Evolutionary conservation across 352 stramenopile species (phyloP), one percentile per base, ranked within the genome.

Genomic region (Phytophthora macrochlamydospora): DNA sequence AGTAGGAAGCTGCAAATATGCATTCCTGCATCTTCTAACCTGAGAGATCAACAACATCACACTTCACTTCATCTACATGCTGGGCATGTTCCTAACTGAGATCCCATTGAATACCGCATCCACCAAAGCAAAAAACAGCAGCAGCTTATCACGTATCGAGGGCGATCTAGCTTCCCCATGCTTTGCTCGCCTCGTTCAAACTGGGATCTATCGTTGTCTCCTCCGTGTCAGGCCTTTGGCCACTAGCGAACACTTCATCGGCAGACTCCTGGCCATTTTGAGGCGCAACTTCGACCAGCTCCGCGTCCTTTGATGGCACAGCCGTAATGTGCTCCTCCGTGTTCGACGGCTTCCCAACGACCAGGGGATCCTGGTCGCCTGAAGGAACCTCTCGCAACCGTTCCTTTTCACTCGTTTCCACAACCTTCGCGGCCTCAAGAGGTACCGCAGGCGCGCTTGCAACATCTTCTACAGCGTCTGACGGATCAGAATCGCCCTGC

Each of bases 1-100:
- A 97, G 62, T 94, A 90, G 42, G 29, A 2, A 8, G 18, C 44
- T 50, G 7, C 28, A 24, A 24, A 24, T 24, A 24, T 24, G 18
- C 18, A 24, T 24, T 24, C 18, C 18, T 24, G 18, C 18, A 24
- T 24, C 18, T 24, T 24, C 18, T 24, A 24, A 24, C 18, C 18
- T 24, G 18, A 24, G 18, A 63, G 48, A 42, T 50, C 48, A 40
- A 69, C 55, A 60, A 65, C 50, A 61, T 60, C 37, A 61, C 54
- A 37, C 43, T 50, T 7, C 43, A 43, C n/a, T 46, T 7, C 30
- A 24, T 24, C 18, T 24, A 51, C 38, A 28, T 55, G 13, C 45
- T 48, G 56, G 45, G 44, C 62, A 18, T 37, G 56, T 24, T 60
- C 53, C 56, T 70, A 66, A 70, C 44, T 44, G 56, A 31, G 49